Evolutionary conservation across 805 yeast genomes (phyloP).

Genomic region (Candida odintsovae): DNA sequence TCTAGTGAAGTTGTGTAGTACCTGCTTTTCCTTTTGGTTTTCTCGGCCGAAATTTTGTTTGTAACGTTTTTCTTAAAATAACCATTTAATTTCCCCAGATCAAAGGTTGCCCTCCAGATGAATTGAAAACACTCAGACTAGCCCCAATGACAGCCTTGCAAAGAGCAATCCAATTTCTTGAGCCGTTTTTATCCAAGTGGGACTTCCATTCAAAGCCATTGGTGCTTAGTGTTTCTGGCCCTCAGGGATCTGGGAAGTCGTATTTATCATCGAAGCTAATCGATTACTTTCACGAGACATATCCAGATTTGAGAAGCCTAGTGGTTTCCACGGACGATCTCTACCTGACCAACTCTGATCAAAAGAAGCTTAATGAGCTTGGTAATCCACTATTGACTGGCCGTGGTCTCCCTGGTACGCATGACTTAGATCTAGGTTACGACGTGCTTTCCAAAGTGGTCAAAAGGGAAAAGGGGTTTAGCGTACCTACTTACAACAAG

Average conservation of each 20-base stretch:
- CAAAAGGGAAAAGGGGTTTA: slow-evolving; percentile 23
- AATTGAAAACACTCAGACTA: neutral
- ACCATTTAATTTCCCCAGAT: neutral
- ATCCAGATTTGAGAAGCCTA: slow-evolving; percentile 34
- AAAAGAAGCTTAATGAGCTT: slow-evolving; percentile 37
- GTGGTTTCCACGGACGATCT: slow-evolving; percentile 81
- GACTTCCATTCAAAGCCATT: slow-evolving; percentile 33
- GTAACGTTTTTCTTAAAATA: no score
- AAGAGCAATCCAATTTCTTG: neutral
- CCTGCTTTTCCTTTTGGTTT: no score
- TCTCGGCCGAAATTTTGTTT: neutral
- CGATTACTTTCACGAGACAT: slow-evolving; percentile 26
- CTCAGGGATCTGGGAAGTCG: slow-evolving; percentile 79
- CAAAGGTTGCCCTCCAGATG: neutral
- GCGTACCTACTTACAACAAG: slow-evolving; percentile 74
- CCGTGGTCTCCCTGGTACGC: slow-evolving; percentile 93
- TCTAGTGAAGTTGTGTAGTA: no score
- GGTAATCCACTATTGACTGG: slow-evolving; percentile 61
- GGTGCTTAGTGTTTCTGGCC: slow-evolving; percentile 35
- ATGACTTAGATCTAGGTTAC: slow-evolving; percentile 45
- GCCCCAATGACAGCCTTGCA: neutral
- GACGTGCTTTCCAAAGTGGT: slow-evolving; percentile 30
- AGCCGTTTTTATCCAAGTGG: slow-evolving; percentile 9
- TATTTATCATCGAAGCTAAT: slow-evolving; percentile 42
- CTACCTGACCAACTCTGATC: slow-evolving; percentile 65